These are phyloP conservation scores for Podospora tetraspora DNA, from an alignment of 495 filamentous ascomycete species.

Conservation along the genomic window DNA sequence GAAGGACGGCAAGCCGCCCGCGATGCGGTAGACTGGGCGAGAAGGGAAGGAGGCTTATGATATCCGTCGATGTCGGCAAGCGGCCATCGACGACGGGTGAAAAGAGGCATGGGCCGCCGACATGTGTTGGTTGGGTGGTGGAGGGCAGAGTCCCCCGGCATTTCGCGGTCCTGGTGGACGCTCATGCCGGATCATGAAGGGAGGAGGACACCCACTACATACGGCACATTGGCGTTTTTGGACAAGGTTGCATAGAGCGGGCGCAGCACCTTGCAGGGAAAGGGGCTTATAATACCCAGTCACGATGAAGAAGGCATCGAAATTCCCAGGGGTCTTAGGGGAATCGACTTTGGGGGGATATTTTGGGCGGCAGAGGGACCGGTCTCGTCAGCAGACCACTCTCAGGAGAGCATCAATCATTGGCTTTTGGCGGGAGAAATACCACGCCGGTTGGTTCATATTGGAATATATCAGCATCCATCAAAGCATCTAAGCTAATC, in stretches of 20 bases:
- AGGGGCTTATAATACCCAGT: neutral
- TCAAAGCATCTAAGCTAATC: neutral
- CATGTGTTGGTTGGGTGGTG: neutral
- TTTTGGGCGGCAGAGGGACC: neutral
- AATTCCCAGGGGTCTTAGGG: too few relatives aligned
- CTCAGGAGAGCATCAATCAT: neutral
- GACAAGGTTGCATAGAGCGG: neutral
- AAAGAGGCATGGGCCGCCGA: neutral
- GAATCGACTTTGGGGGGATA: neutral
- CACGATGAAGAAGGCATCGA: neutral
- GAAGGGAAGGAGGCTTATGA: neutral
- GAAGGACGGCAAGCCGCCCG: conserved; percentile 4
- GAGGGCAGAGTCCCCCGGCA: neutral
- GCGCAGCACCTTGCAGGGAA: neutral
- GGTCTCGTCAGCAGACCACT: neutral
- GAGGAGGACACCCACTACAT: neutral
- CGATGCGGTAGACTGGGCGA: conserved; percentile 1
- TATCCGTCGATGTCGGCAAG: neutral
- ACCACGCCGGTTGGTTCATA: neutral
- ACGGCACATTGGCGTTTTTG: neutral
- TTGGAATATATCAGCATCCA: neutral
- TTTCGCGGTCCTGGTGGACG: neutral
- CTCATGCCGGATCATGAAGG: neutral
- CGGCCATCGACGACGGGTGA: neutral
- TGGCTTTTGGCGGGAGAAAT: neutral